Conservation (phyloP, 257 asterid genomes). For the Verbena officinalis region DNA sequence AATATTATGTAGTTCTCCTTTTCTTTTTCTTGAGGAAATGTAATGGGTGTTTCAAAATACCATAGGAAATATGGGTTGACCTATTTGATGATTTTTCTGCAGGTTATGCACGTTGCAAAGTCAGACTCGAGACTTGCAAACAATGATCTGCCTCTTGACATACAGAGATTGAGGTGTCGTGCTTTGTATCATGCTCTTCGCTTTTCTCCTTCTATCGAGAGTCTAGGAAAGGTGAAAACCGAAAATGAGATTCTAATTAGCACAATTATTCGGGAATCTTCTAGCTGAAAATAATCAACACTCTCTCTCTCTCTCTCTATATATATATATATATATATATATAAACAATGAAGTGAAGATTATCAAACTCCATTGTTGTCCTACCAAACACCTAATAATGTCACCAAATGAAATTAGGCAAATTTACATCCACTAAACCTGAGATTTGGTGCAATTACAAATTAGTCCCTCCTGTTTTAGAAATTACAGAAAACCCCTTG, state of each 20-base stretch:
- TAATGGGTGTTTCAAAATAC: slow-evolving; percentile 17
- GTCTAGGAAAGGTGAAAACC: slow-evolving; percentile 78
- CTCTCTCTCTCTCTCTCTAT: no score
- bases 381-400: slow-evolving; percentile 12
- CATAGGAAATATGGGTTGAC: slow-evolving; percentile 16
- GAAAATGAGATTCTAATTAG: slow-evolving; percentile 21
- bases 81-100: slow-evolving; percentile 35
- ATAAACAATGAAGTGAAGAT: slow-evolving; percentile 8
- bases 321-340: no score
- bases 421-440: no score
- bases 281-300: slow-evolving; percentile 11
- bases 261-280: slow-evolving; percentile 2
- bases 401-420: slow-evolving; percentile 9
- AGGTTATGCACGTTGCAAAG: slow-evolving; percentile 94
- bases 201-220: slow-evolving; percentile 80
- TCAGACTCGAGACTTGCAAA: slow-evolving; percentile 97
- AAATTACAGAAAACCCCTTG: no score
- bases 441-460: no score
- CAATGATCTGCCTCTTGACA: slow-evolving; percentile 91
- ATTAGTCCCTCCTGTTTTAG: no score
- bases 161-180: slow-evolving; percentile 97
- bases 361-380: slow-evolving; percentile 3
- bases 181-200: slow-evolving; percentile 83
- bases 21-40: background rate
- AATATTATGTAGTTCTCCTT: background rate